phyloP scores from a whole-genome alignment of 176 grass and related monocot genomes.

The Typha latifolia region DNA sequence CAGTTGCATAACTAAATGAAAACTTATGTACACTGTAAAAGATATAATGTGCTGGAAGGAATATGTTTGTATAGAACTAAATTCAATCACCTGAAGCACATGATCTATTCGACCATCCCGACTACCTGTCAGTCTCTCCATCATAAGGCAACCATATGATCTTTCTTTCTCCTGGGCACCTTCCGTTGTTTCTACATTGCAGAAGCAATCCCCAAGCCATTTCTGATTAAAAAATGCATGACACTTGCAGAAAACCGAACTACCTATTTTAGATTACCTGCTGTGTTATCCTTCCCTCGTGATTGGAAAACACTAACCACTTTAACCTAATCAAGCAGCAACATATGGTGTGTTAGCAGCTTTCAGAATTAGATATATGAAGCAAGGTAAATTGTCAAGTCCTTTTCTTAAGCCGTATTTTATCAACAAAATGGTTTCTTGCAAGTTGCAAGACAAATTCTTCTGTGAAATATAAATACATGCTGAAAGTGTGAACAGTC shows the following conservation, averaged over 20 bases:
- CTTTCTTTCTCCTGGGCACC: constrained; percentile 39
- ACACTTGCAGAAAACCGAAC: neutral
- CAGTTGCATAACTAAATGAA: too few species aligned
- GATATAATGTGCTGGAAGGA: neutral
- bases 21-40: too few species aligned
- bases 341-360: neutral
- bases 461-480: neutral
- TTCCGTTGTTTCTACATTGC: constrained; percentile 32
- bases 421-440: too few species aligned
- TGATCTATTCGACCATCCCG: constrained; percentile 78
- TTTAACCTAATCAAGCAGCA: constrained; percentile 56
- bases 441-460: neutral
- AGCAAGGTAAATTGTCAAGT: neutral
- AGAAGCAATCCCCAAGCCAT: constrained; percentile 17
- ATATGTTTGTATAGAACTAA: neutral
- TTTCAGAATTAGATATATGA: neutral
- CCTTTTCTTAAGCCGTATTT: too few species aligned
- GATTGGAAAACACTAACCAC: constrained; percentile 56
- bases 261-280: constrained; percentile 28
- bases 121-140: constrained; percentile 78
- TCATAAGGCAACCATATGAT: constrained; percentile 89
- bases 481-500: neutral
- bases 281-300: constrained; percentile 51
- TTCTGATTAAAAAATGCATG: neutral
- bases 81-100: constrained; percentile 68